Base-by-base conservation (phyloP, 306 rosid genomes). In the Cicer yamashitae region DNA sequence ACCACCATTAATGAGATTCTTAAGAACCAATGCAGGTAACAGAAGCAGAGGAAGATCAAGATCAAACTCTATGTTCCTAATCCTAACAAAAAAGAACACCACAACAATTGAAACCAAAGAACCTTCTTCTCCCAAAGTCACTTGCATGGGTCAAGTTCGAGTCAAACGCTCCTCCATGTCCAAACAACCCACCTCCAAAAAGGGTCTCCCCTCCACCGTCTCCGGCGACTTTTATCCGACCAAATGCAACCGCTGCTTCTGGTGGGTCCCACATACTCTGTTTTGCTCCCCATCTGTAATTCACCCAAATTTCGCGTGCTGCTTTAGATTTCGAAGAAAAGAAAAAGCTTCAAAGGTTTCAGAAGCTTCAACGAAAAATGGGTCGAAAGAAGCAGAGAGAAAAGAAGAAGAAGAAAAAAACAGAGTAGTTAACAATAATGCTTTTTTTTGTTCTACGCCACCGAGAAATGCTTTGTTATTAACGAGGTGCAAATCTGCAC, bases 111-210 rank as follows among this genome's bases (percentile, higher is more conserved):
- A 89, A 79, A 88, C 96, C 6, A 96, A 88, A 74, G 98, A 94
- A 82, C 98, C 98, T 1, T 86, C 98, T 57, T 94, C 98, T 44
- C 98, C 97, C 0, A 94, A 94, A 47, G 98, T 94, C 68, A 94
- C 98, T 1, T 94, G 98, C 91, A 93, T 93, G 89, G 98, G 98
- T 0, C 97, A 91, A 63, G 98, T 93, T 5, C 85, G 91, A 6
- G 91, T 87, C 46, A 67, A 74, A 46, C 82, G 88, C 78, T 71
- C 96, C 43, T 61, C 92, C 34, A 25, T 25, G 3, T 25, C 34
- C 74, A 86, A 83, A 70, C 65, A 81, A 40, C 61, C 66, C 22
- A 57, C 30, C 6, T 13, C 76, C 1, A 63, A 59, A 58, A 53
- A 71, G 40, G 73, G 13, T 1, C 41, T 12, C n/a, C 39, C 22